Evolutionary conservation across 495 filamentous ascomycete species (phyloP).

Genomic region (Penicillium waksmanii): DNA sequence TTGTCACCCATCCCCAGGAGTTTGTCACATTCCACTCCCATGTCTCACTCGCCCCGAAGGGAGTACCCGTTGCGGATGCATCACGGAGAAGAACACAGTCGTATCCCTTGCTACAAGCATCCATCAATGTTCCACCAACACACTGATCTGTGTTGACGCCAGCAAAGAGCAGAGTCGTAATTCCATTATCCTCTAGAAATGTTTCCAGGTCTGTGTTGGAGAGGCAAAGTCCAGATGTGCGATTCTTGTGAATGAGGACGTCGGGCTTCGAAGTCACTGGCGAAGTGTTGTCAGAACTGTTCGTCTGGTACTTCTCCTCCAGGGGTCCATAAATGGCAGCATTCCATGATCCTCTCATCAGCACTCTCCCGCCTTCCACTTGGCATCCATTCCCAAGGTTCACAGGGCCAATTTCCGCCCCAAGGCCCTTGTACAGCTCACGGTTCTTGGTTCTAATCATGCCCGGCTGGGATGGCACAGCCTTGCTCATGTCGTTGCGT

Average conservation of each 20-base stretch:
- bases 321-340: slow-evolving; percentile 51
- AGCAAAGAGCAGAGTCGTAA: slow-evolving; percentile 54
- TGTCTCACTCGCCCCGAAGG: slow-evolving; percentile 40
- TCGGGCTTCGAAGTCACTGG: slow-evolving; percentile 37
- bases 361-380: slow-evolving; percentile 47
- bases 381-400: slow-evolving; percentile 38
- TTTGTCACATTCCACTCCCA: slow-evolving; percentile 47
- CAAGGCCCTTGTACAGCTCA: slow-evolving; percentile 40
- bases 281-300: slow-evolving; percentile 9
- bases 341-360: slow-evolving; percentile 60
- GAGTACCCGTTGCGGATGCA: slow-evolving; percentile 55
- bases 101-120: slow-evolving; percentile 39
- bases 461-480: slow-evolving; percentile 4
- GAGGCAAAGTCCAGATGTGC: slow-evolving; percentile 60
- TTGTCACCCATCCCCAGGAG: slow-evolving; percentile 45
- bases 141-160: slow-evolving; percentile 67
- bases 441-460: slow-evolving; percentile 17
- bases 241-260: slow-evolving; percentile 58
- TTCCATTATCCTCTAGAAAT: slow-evolving; percentile 44
- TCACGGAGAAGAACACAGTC: slow-evolving; percentile 60
- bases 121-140: slow-evolving; percentile 56
- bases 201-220: slow-evolving; percentile 30
- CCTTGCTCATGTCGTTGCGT: not conserved
- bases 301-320: slow-evolving; percentile 37
- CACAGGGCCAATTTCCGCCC: slow-evolving; percentile 44